Percentiles rank a stretch among this genome's conserved stretches.
phyloP scores from a whole-genome alignment of 176 grass and related monocot species.

The Calamus simplicifolius region DNA sequence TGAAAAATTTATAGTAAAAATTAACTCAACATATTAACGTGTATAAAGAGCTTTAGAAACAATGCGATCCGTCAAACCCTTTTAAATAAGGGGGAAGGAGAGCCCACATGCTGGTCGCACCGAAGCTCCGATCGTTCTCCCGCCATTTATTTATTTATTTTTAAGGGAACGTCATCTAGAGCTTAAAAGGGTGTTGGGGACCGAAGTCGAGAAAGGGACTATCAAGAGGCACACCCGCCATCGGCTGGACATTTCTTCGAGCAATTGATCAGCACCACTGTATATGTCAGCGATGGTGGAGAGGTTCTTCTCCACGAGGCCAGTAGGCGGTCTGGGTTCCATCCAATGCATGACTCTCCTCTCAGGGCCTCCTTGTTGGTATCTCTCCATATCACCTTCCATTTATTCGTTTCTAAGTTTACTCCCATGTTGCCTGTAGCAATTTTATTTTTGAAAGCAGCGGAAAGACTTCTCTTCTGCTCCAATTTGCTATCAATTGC shows the following conservation, averaged over 20 bases:
- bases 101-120: too few species aligned
- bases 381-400: slow-evolving; percentile 1
- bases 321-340: not conserved
- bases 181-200: too few species aligned
- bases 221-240: too few species aligned
- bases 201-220: too few species aligned
- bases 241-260: slow-evolving; percentile 31
- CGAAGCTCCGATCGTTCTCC: too few species aligned
- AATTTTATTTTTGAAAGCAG: slow-evolving; percentile 18
- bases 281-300: slow-evolving; percentile 26
- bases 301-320: slow-evolving; percentile 48
- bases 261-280: slow-evolving; percentile 8
- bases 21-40: too few species aligned
- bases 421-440: not conserved
- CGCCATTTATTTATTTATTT: too few species aligned
- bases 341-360: slow-evolving; percentile 36
- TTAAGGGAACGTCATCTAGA: too few species aligned
- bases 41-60: too few species aligned
- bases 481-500: slow-evolving; percentile 81
- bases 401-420: not conserved
- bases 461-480: slow-evolving; percentile 86
- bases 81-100: too few species aligned
- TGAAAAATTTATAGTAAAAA: too few species aligned
- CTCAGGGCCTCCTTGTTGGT: slow-evolving; percentile 62
- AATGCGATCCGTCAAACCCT: too few species aligned